Conservation (phyloP, 192 early-diverging fungal genomes). For the Endogone sp. region DNA sequence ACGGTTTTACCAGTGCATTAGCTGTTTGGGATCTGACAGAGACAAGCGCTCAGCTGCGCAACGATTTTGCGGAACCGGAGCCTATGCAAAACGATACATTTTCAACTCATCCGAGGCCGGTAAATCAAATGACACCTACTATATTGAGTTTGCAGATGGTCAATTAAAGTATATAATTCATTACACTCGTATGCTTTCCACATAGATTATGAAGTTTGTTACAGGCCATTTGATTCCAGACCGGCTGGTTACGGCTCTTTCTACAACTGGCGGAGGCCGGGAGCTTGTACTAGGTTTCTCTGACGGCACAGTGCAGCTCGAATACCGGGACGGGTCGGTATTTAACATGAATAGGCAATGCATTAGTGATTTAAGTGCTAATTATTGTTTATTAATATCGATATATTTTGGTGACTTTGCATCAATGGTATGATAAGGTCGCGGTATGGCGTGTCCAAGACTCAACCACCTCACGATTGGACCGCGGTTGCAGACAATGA, state of each 20-base stretch:
- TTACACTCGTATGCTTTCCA: neutral
- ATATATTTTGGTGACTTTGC: too few species aligned
- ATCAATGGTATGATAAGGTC: neutral
- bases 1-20: slow-evolving; percentile 9
- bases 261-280: neutral
- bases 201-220: neutral
- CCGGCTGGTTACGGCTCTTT: neutral
- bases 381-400: neutral
- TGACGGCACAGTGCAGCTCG: neutral
- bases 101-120: neutral
- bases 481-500: neutral
- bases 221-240: neutral
- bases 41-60: slow-evolving; percentile 7
- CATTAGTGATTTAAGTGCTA: neutral
- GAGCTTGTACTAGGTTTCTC: neutral
- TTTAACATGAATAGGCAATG: neutral
- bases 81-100: neutral
- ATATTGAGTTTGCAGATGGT: neutral
- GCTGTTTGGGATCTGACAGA: slow-evolving; percentile 13
- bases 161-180: neutral
- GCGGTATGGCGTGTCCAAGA: neutral
- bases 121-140: neutral
- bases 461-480: neutral
- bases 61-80: slow-evolving; percentile 5
- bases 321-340: neutral